Evolutionary conservation across 345 rosid genomes (phyloP), one percentile per base, ranked within the genome.

Genomic region (Corchorus capsularis): DNA sequence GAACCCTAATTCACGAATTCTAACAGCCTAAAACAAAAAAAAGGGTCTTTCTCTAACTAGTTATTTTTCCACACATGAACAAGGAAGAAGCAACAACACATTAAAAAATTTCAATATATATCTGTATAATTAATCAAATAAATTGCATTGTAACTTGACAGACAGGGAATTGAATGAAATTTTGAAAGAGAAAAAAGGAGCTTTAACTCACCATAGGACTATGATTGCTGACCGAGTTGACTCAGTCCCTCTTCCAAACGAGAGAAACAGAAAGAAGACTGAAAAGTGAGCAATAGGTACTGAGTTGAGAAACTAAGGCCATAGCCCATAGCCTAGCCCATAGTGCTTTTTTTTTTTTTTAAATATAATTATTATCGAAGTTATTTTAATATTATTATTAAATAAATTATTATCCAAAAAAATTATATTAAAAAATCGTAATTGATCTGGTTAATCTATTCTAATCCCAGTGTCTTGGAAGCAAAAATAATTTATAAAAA

Each of bases 191-290:
- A 15, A 53, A 53, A 68, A 70, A 43, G n/a, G 22, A 37, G n/a
- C n/a, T 56, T 64, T 27, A 11, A 27, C 73, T 80, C 70, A 79
- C 85, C 85, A 82, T 82, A 79, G 63, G 78, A 76, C 50, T 45
- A 37, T 16, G 66, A 27, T 43, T 41, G 41, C 20, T 15, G 53
- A 63, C 54, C 63, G 63, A 68, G 75, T 73, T 75, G 72, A 82
- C 75, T 73, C 85, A 71, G 74, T 17, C 11, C 20, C 57, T 27
- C 27, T 27, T 19, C 60, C 9, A 50, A 17, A 73, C 63, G 62
- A 37, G 4, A 37, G 59, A 37, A 11, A 15, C 15, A 27, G 47
- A 75, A 22, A 43, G 12, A 8, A 0, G 27, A 54, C 41, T 15
- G 39, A 49, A 74, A 27, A n/a, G 75, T 54, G n/a, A 15, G 19